A percentile compares a stretch with the other conserved stretches of the same genome.
phyloP scores from a whole-genome alignment of 176 grass and related monocot species.

The Oryza rufipogon region DNA sequence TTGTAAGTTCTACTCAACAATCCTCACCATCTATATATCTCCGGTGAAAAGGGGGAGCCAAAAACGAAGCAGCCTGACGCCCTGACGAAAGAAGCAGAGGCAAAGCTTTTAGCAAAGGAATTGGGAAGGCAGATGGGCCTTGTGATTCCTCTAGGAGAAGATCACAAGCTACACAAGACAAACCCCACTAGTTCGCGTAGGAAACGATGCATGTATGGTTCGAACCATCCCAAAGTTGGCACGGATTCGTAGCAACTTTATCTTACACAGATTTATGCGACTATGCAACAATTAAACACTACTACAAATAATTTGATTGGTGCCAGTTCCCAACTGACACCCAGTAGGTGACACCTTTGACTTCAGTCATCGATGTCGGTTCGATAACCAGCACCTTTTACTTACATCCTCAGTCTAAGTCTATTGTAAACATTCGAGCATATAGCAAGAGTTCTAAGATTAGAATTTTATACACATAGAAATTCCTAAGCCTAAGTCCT shows the following conservation, averaged over 20 bases:
- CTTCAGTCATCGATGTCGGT: no score
- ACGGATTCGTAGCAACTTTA: neutral
- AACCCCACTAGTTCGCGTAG: neutral
- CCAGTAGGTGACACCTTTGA: no score
- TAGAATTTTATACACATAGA: no score
- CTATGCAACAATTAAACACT: no score
- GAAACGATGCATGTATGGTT: neutral
- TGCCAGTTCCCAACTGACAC: no score
- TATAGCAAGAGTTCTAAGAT: no score
- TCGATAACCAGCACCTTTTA: no score
- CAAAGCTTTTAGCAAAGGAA: neutral
- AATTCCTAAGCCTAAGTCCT: no score
- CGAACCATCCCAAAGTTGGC: neutral
- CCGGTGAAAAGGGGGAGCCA: no score
- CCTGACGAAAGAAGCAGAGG: neutral
- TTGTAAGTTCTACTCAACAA: neutral
- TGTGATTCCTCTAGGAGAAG: neutral
- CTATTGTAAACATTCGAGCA: no score
- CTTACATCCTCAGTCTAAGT: no score
- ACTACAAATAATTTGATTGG: no score
- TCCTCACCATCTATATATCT: neutral
- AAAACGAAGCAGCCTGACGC: neutral
- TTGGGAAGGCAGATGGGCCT: neutral
- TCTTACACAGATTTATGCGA: neutral
- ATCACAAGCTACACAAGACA: conserved; percentile 10